These are phyloP conservation scores for Ploettnerulaceae sp. DNA, from an alignment of 2,329 filamentous ascomycete genomes.

Conservation along the genomic window DNA sequence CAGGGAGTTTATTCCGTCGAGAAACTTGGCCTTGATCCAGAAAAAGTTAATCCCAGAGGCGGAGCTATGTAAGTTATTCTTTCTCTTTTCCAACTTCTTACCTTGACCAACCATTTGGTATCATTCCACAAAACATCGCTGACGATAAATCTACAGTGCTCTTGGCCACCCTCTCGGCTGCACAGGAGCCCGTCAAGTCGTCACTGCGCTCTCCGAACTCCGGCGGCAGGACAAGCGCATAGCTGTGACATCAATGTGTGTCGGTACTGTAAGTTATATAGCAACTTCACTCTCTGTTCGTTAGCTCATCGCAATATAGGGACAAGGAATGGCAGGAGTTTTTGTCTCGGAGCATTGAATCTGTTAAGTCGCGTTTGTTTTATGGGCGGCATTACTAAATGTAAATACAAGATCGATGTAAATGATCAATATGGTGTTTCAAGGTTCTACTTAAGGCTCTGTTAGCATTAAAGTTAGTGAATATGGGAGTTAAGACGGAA, in stretches of 20 bases:
- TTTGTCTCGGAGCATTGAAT: slow-evolving; percentile 84
- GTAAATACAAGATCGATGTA: too few species aligned
- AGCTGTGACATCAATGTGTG: slow-evolving; percentile 90
- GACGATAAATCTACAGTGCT: slow-evolving; percentile 46
- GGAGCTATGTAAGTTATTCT: slow-evolving; percentile 60
- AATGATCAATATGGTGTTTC: too few species aligned
- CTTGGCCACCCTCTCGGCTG: slow-evolving; percentile 93
- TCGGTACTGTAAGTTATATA: slow-evolving; percentile 61
- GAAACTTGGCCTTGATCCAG: slow-evolving; percentile 71
- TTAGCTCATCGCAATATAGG: slow-evolving; percentile 11
- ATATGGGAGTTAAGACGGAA: too few species aligned
- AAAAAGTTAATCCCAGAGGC: slow-evolving; percentile 95
- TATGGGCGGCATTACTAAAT: too few species aligned
- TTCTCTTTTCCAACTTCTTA: neutral
- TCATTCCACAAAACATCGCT: neutral
- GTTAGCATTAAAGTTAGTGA: too few species aligned
- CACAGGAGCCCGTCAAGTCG: slow-evolving; percentile 87
- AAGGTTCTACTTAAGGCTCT: too few species aligned
- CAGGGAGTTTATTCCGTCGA: slow-evolving; percentile 76
- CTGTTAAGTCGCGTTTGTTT: too few species aligned
- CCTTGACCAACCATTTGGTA: too few species aligned
- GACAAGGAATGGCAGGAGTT: slow-evolving; percentile 94
- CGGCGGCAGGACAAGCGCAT: slow-evolving; percentile 76
- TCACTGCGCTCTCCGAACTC: slow-evolving; percentile 84
- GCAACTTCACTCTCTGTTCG: neutral